A percentile compares a stretch with the other conserved stretches of the same genome.
Evolutionary conservation across 805 yeast genomes (phyloP).

Genomic region (Cyberlindnera lachancei): DNA sequence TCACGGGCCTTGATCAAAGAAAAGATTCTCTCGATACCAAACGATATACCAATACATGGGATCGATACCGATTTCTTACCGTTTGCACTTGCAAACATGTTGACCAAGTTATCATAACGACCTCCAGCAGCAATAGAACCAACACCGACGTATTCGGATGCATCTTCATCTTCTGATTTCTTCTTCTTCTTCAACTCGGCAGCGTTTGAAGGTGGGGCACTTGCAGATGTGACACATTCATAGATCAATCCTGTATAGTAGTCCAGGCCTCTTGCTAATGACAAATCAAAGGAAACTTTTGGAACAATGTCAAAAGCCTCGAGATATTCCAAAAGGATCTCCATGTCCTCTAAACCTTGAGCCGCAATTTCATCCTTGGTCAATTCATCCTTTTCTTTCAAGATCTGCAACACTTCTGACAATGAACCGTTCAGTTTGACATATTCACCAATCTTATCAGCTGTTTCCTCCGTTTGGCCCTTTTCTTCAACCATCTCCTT

Average conservation of each 20-base stretch:
- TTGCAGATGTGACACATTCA: conserved; percentile 91
- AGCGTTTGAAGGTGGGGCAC: conserved; percentile 91
- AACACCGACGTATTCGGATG: conserved; percentile 93
- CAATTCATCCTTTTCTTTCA: conserved; percentile 53
- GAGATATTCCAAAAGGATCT: conserved; percentile 61
- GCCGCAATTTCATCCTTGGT: conserved; percentile 64
- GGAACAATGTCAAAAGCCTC: conserved; percentile 73
- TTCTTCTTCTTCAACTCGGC: conserved; percentile 42
- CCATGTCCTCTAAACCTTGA: conserved; percentile 77
- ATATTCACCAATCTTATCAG: conserved; percentile 86
- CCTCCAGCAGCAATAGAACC: conserved; percentile 99
- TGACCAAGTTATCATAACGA: conserved; percentile 92
- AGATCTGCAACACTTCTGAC: conserved; percentile 46
- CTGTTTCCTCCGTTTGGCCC: conserved; percentile 84
- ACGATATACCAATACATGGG: conserved; percentile 96
- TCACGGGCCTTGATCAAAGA: conserved; percentile 78
- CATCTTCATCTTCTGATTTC: conserved; percentile 66
- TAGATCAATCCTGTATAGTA: conserved; percentile 96
- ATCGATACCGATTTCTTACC: conserved; percentile 74
- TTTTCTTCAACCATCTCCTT: conserved; percentile 90
- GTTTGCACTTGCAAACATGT: conserved; percentile 84
- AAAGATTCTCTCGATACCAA: conserved; percentile 93
- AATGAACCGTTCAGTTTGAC: conserved; percentile 81
- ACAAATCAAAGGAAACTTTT: conserved; percentile 78
- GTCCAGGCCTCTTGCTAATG: conserved; percentile 95